Percentiles rank a stretch among this genome's conserved stretches.
Evolutionary conservation across 164 flowering plant genomes (phyloP).

Genomic region (Liriodendron chinense): DNA sequence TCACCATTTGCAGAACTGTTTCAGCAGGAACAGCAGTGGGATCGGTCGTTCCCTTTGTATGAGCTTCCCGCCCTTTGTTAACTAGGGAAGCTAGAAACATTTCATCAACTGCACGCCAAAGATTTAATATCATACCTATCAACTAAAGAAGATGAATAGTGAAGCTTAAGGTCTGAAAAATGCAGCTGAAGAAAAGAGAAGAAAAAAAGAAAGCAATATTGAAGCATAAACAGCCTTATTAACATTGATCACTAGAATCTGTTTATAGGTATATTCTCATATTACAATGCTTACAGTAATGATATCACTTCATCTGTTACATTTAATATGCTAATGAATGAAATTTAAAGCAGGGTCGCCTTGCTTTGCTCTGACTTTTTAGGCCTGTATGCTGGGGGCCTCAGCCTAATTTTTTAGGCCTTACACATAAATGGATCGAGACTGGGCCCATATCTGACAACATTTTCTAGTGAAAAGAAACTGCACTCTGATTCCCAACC

Average conservation of each 20-base stretch:
- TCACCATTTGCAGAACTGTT: constrained; percentile 68
- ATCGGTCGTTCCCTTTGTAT: constrained; percentile 63
- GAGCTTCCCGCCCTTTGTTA: constrained; percentile 86
- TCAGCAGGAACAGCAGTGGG: constrained; percentile 86
- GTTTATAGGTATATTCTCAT: not conserved
- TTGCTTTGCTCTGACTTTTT: not conserved
- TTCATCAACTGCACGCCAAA: constrained; percentile 72
- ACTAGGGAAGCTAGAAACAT: constrained; percentile 90
- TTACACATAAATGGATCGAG: not conserved
- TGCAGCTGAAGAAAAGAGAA: not conserved
- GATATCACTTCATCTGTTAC: constrained; percentile 1
- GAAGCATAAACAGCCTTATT: not conserved
- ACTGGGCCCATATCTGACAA: not conserved
- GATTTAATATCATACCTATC: constrained; percentile 6
- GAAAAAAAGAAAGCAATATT: not conserved
- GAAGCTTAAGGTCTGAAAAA: not conserved
- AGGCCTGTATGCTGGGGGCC: not conserved
- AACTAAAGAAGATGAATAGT: not conserved
- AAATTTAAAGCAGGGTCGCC: not conserved
- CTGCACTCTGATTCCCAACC: not conserved
- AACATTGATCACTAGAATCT: constrained; percentile 1
- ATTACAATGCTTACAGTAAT: not conserved
- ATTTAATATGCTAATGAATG: not conserved
- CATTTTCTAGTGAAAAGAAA: not conserved
- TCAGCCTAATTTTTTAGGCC: not conserved